Conservation (phyloP, 78 protist genomes). For the Emiliania huxleyi region DNA sequence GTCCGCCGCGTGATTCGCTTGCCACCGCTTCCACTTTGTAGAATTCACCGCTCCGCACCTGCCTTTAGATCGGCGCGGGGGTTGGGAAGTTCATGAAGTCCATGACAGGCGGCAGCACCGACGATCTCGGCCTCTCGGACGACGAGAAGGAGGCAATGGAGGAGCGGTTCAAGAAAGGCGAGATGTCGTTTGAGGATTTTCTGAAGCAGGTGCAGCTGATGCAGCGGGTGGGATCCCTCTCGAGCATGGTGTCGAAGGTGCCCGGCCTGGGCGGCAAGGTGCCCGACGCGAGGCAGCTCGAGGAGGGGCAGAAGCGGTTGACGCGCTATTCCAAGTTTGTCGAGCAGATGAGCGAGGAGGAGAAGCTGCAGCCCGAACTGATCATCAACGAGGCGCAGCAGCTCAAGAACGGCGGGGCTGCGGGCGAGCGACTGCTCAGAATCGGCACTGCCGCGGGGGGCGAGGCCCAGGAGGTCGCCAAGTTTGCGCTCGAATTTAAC, state of each 20-base stretch:
- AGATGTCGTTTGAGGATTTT: not conserved
- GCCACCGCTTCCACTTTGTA: no score
- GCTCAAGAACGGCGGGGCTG: not conserved
- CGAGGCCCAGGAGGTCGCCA: not conserved
- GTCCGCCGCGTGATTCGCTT: no score
- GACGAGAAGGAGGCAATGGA: not conserved
- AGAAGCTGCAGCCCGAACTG: not conserved
- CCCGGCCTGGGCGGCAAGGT: not conserved
- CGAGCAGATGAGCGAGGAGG: not conserved
- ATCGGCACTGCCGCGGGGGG: not conserved
- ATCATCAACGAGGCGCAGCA: not conserved
- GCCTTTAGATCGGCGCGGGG: not conserved
- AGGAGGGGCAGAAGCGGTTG: not conserved
- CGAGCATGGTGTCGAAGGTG: not conserved
- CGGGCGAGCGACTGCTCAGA: not conserved
- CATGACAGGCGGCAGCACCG: not conserved
- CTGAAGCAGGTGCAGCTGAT: not conserved
- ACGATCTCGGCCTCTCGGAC: not conserved
- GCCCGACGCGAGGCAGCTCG: not conserved
- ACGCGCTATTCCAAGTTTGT: not conserved
- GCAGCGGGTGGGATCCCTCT: not conserved
- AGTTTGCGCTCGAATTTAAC: not conserved
- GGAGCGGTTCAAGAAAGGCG: not conserved
- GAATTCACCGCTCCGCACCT: no score
- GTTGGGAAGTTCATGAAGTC: not conserved